A percentile compares a stretch with the other conserved stretches of the same genome.
phyloP scores from a whole-genome alignment of 2,329 filamentous ascomycete genomes.

The Coniella vitis region DNA sequence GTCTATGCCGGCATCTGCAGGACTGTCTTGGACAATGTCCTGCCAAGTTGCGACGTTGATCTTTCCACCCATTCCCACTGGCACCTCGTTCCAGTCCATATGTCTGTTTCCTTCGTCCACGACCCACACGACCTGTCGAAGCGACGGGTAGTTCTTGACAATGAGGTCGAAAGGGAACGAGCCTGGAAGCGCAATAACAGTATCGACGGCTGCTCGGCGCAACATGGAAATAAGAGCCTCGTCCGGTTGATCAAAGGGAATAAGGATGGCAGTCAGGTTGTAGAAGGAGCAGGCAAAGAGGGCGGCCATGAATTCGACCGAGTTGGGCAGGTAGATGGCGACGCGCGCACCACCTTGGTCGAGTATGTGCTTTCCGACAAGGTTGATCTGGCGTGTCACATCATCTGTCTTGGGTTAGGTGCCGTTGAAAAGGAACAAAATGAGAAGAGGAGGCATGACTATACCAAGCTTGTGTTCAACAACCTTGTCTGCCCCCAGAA shows the following conservation, averaged over 20 bases:
- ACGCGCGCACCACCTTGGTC: constrained; percentile 68
- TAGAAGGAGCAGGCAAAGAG: constrained; percentile 90
- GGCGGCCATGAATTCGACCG: constrained; percentile 73
- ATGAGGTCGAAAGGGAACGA: constrained; percentile 75
- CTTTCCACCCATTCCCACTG: constrained; percentile 65
- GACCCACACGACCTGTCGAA: constrained; percentile 84
- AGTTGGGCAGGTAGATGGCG: constrained; percentile 89
- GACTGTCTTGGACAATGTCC: constrained; percentile 70
- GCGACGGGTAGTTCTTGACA: constrained; percentile 58
- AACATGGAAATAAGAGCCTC: constrained; percentile 66
- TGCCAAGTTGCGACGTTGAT: constrained; percentile 90
- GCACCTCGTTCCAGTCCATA: constrained; percentile 91
- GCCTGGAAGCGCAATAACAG: constrained; percentile 77
- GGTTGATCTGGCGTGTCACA: constrained; percentile 77
- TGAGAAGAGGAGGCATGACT: constrained; percentile 7
- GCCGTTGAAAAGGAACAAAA: background rate
- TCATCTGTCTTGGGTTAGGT: constrained; percentile 45
- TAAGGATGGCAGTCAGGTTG: constrained; percentile 72
- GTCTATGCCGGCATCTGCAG: constrained; percentile 49
- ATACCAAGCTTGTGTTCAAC: constrained; percentile 63
- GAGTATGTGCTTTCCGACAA: constrained; percentile 71
- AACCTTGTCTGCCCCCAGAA: constrained; percentile 68
- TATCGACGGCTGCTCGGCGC: constrained; percentile 66
- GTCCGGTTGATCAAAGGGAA: constrained; percentile 74
- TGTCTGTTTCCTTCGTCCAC: constrained; percentile 85